Base-by-base conservation (phyloP, 768 basidiomycete species). In the Suillus brevipes region DNA sequence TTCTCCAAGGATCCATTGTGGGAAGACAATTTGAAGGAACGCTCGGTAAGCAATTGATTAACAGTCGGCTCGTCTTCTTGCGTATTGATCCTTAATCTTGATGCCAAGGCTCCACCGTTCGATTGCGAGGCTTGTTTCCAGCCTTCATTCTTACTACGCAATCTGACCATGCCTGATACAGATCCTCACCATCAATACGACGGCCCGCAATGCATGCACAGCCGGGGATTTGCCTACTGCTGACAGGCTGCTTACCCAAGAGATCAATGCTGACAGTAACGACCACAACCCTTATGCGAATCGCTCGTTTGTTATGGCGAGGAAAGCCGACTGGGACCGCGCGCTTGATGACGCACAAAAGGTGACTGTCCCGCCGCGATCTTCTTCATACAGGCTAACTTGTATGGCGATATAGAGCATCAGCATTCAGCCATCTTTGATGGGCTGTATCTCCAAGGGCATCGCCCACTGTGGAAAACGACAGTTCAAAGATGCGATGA, bases 361-460 rank as follows among this genome's bases (percentile, higher is more conserved):
- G 13, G 55, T 37, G 13, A 14, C 55, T 1, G 8, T 52, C 9
- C 16, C 9, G 6, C 7, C 49, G 13, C 7, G 49, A 49, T 34
- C 20, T 20, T 31, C 7, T 36, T 7, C 14, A 55, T 1, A 36
- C 4, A 9, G 7, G 4, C 36, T 37, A 5, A 23, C n/a, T 37
- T 36, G 8, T 6, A 31, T 3, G 31, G 8, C 10, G 36, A 16
- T n/a, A 37, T 38, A 57, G 55, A 37, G n/a, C 14, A 23, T 57
- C 55, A 23, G 55, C 4, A 57, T 57, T 9, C 55, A 37, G n/a
- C 36, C 55, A 6, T 57, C 55, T 1, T 23, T 57, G n/a, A 37
- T 37, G 36, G 55, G 55, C 36, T 57, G 7, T 57, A 37, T 57
- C n/a, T 37, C 55, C 36, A 57, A 57, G 7, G 55, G 55, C 36